Evolutionary conservation across 106 monocot species (phyloP), one percentile per base, ranked within the genome.

Genomic region (Triglochin maritima): DNA sequence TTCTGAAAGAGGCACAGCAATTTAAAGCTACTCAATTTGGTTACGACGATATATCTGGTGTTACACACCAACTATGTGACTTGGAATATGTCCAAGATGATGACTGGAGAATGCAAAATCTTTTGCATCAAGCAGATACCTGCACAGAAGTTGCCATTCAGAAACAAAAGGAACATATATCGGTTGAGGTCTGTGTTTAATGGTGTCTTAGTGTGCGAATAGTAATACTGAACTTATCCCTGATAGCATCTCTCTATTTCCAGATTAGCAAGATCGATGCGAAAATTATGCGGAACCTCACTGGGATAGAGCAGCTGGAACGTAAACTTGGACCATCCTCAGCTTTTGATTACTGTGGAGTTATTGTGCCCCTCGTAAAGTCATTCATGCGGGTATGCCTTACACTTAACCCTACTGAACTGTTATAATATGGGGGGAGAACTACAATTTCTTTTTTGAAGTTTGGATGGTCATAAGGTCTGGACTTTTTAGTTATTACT

Each of bases 191-290:
- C 6, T 49, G 81, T 59, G 67, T 13, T 50, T 56, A 50, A 64
- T 53, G 13, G 12, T 58, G 10, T 48, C 15, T 51, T 52, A 61
- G 60, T 59, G 47, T 6, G 41, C 59, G 7, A 49, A 42, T 2
- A 17, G 17, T 12, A 48, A 16, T 9, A 29, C 29, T 0, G 29
- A 5, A 3, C n/a, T 70, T 59, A 48, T 47, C 15, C 17, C 17
- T 60, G 47, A 49, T 48, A 49, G 14, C 49, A 7, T 49, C 7
- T 66, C 63, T 41, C 11, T 41, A n/a, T 57, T 61, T 85, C 47
- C 76, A 95, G 95, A 81, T 87, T 62, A 80, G 77, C 80, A 95
- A 90, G 79, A 76, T 81, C 61, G 95, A 95, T 82, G 83, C 84
- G 66, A 87, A 73, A 76, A 90, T 95, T 46, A 67, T 95, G 90